A percentile compares a stretch with the other conserved stretches of the same genome.
phyloP scores from a whole-genome alignment of 768 basidiomycete genomes.

The Kwoniella botswanensis region DNA sequence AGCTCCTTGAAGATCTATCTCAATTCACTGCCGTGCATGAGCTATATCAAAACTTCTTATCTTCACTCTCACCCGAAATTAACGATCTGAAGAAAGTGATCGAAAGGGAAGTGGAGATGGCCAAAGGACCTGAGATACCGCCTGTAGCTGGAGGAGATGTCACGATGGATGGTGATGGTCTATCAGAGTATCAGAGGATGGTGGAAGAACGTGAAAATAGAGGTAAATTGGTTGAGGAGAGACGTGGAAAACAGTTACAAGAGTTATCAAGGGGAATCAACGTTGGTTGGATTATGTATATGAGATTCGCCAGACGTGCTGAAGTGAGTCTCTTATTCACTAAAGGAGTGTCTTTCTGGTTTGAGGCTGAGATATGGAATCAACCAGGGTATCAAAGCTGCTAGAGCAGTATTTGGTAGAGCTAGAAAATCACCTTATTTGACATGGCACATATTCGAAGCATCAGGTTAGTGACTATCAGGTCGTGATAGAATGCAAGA shows the following conservation, averaged over 20 bases:
- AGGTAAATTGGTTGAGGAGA: conserved; percentile 48
- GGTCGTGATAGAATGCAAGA: background rate
- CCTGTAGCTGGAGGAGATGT: conserved; percentile 33
- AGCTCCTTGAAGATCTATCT: conserved; percentile 70
- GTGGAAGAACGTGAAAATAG: conserved; percentile 53
- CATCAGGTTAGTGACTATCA: conserved; percentile 68
- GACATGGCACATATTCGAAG: conserved; percentile 92
- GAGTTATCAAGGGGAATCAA: conserved; percentile 73
- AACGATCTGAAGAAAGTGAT: conserved; percentile 50
- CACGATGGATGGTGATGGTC: conserved; percentile 52
- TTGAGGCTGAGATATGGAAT: background rate
- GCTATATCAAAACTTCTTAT: conserved; percentile 74
- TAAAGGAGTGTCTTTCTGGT: too few relatives aligned
- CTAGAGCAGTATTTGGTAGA: conserved; percentile 76
- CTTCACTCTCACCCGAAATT: conserved; percentile 63
- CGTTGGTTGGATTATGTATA: conserved; percentile 77
- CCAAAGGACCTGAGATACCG: conserved; percentile 53
- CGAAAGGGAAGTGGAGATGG: conserved; percentile 60
- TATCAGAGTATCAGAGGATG: conserved; percentile 58
- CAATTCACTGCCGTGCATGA: conserved; percentile 72
- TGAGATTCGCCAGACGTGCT: conserved; percentile 86
- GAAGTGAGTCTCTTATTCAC: conserved; percentile 61
- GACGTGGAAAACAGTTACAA: conserved; percentile 58
- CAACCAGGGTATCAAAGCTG: conserved; percentile 71
- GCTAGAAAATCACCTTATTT: conserved; percentile 67